These are phyloP conservation scores for Lachnellula subtilissima DNA, from an alignment of 2,329 filamentous ascomycete genomes.

Conservation along the genomic window DNA sequence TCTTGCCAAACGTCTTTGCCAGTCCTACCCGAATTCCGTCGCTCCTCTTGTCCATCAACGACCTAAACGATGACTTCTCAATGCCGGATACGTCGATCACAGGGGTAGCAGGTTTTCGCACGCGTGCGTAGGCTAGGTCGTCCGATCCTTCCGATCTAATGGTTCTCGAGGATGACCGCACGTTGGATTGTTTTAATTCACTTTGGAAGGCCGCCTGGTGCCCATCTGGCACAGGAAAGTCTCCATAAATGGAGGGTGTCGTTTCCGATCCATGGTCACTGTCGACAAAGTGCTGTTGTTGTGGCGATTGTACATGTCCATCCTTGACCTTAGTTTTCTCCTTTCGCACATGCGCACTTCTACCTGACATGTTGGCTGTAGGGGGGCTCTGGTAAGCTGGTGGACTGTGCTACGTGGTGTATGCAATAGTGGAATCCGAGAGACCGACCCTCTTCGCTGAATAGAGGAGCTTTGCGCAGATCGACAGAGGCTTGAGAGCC, in stretches of 20 bases:
- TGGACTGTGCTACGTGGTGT: neutral
- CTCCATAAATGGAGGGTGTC: constrained; percentile 8
- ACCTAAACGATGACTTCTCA: constrained; percentile 50
- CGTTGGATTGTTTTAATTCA: neutral
- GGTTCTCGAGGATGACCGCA: constrained; percentile 3
- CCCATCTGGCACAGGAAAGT: constrained; percentile 17
- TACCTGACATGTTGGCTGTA: constrained; percentile 47
- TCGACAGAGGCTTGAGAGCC: neutral
- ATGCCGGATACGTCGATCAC: constrained; percentile 45
- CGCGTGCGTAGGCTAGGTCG: constrained; percentile 13
- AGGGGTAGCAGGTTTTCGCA: constrained; percentile 19
- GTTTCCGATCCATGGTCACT: constrained; percentile 9
- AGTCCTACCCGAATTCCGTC: constrained; percentile 50
- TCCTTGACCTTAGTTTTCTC: constrained; percentile 47
- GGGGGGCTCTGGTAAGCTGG: too few relatives aligned
- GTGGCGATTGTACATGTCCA: neutral
- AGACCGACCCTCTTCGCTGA: neutral
- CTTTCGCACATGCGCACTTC: constrained; percentile 55
- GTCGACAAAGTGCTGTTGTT: neutral
- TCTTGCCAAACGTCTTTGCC: constrained; percentile 47
- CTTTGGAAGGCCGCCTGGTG: constrained; percentile 5
- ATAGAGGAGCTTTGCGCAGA: neutral
- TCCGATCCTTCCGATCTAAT: constrained; percentile 4
- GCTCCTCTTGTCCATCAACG: constrained; percentile 50
- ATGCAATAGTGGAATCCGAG: neutral